phyloP scores from a whole-genome alignment of 2,329 filamentous ascomycete genomes.

The Emmonsiellopsis sp. region DNA sequence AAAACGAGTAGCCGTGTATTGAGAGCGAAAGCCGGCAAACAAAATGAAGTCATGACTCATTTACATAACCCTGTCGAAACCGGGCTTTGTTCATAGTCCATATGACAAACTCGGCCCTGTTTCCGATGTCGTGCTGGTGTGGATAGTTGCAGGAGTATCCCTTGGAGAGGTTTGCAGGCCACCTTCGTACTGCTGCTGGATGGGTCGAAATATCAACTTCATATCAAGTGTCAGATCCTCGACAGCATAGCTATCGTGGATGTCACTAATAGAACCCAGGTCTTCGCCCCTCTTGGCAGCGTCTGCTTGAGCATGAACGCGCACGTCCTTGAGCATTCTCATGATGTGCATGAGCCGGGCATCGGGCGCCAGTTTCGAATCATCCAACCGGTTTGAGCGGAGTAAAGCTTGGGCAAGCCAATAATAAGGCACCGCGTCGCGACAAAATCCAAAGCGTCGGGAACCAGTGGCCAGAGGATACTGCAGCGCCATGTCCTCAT shows the following conservation, averaged over 20 bases:
- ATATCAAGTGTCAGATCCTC: conserved; percentile 60
- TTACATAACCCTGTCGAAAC: no score
- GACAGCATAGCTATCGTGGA: conserved; percentile 58
- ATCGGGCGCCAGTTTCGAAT: conserved; percentile 51
- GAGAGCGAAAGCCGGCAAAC: neutral
- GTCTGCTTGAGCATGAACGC: conserved; percentile 53
- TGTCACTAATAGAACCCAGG: conserved; percentile 58
- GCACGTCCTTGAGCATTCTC: conserved; percentile 51
- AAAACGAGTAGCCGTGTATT: neutral
- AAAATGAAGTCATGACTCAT: neutral
- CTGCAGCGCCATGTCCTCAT: conserved; percentile 58
- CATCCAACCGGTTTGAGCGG: conserved; percentile 46
- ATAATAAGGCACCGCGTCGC: conserved; percentile 65
- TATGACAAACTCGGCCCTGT: neutral
- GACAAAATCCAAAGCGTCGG: conserved; percentile 58
- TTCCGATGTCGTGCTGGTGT: neutral
- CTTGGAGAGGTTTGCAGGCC: neutral
- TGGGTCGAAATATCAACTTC: conserved; percentile 60
- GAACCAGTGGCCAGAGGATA: conserved; percentile 49
- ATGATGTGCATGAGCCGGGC: conserved; percentile 53
- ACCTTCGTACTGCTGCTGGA: neutral
- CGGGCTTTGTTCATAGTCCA: neutral
- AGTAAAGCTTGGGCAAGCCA: conserved; percentile 61
- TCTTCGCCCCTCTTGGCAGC: conserved; percentile 58
- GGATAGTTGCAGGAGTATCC: neutral